A percentile compares a stretch with the other conserved stretches of the same genome.
Evolutionary conservation across 208 protist species (phyloP).

Genomic region (Polymyxa betae): DNA sequence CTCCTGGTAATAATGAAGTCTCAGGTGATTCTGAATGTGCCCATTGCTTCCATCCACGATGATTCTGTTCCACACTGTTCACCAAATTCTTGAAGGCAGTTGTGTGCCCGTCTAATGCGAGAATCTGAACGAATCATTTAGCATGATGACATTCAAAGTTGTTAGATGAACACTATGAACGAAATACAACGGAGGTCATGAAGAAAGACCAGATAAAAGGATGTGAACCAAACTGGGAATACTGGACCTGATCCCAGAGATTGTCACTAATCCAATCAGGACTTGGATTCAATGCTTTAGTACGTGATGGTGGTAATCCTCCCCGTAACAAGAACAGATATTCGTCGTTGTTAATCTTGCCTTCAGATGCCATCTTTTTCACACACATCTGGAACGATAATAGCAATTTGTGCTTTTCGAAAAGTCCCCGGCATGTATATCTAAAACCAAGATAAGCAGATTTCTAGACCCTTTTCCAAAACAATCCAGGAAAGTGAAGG

Average conservation of each 20-base stretch:
- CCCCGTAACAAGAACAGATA: conserved; percentile 96
- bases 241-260: neutral
- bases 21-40: conserved; percentile 90
- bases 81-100: conserved; percentile 75
- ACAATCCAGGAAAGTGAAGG: too few relatives aligned
- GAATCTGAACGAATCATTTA: conserved; percentile 90
- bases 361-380: conserved; percentile 82
- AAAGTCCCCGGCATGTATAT: conserved; percentile 94
- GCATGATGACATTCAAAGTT: too few relatives aligned
- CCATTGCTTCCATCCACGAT: conserved; percentile 91
- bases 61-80: conserved; percentile 88
- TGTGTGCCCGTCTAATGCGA: conserved; percentile 91
- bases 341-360: conserved; percentile 90
- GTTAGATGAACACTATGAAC: too few relatives aligned
- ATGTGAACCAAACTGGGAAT: neutral
- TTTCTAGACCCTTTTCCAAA: neutral
- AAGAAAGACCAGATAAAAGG: neutral
- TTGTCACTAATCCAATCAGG: conserved; percentile 83
- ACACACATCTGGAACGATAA: conserved; percentile 98
- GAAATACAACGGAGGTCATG: too few relatives aligned
- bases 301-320: conserved; percentile 89
- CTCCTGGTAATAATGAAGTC: conserved; percentile 86
- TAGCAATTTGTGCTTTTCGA: conserved; percentile 97
- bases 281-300: conserved; percentile 86
- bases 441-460: neutral